Evolutionary conservation across 805 yeast genomes (phyloP), one percentile per base, ranked within the genome.

Genomic region (Kodamaea jinghongensis): DNA sequence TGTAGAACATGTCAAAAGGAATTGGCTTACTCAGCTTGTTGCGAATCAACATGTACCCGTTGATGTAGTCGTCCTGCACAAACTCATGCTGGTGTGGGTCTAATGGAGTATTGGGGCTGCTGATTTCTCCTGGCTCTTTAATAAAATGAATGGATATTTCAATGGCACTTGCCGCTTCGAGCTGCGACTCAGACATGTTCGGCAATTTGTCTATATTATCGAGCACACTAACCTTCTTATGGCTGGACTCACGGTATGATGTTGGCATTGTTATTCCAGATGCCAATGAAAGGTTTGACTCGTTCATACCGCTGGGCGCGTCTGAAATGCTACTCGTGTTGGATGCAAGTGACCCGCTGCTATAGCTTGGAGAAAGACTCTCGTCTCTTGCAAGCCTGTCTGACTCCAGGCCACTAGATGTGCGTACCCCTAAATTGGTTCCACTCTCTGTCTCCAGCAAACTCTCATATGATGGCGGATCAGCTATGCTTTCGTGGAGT

Each of bases 11-110:
- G 48, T 81, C 83, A 51, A 81, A 83, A 2, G 75, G 73, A 15
- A 82, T 63, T 0, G 68, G 61, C 14, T 58, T 46, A 1, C 52
- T 38, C 1, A 75, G 56, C 5, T 49, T 60, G 49, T 78, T 79
- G 36, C 63, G 59, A 13, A 78, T 61, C 0, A 56, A 46, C 6
- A 74, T 59, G 48, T 72, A 77, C 0, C 91, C 91, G 51, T 76
- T 72, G 10, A 83, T 65, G 15, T 68, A 67, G 52, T 83, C 89
- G n/a, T 86, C 87, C 9, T 82, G 80, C 14, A 76, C 76, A 51
- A 75, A 83, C 54, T 80, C 86, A 45, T 6, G 22, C 2, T 17
- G 20, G 10, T n/a, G 10, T n/a, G 67, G 55, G 38, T 65, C 70
- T 7, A 41, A 29, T 1, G 29, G 2, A 11, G 38, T 26, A 2